These are phyloP conservation scores for Heterobasidion irregulare DNA, from an alignment of 1,284 basidiomycete genomes.

Conservation along the genomic window DNA sequence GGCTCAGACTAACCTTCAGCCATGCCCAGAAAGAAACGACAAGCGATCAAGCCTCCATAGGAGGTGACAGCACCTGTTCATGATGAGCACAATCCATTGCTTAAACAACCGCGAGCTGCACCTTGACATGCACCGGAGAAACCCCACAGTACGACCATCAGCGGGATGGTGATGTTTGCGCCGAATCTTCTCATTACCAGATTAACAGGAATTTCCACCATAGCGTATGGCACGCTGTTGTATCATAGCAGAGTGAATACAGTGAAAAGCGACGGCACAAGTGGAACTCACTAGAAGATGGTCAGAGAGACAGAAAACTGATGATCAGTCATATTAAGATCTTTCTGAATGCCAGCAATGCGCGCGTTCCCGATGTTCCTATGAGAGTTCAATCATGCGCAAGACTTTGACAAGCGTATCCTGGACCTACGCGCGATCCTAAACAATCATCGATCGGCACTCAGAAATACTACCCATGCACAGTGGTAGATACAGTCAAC, in stretches of 20 bases:
- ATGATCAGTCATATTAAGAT: constrained; percentile 40
- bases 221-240: constrained; percentile 42
- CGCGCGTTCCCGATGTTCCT: constrained; percentile 54
- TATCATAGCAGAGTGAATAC: not conserved
- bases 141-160: constrained; percentile 51
- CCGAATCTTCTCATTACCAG: constrained; percentile 48
- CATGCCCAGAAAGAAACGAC: constrained; percentile 59
- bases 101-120: constrained; percentile 9
- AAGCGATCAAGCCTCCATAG: constrained; percentile 45
- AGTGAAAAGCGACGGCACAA: not conserved
- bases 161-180: constrained; percentile 46
- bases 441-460: not conserved
- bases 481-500: not conserved
- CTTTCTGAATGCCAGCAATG: constrained; percentile 47
- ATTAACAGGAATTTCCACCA: constrained; percentile 54
- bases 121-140: constrained; percentile 47
- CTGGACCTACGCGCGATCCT: not conserved
- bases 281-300: constrained; percentile 12
- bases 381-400: constrained; percentile 12
- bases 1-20: constrained; percentile 30
- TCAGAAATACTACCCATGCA: not conserved
- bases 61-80: constrained; percentile 39
- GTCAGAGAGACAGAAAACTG: constrained; percentile 21
- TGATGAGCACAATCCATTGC: not conserved
- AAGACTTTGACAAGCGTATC: not conserved